A percentile compares a stretch with the other conserved stretches of the same genome.
Evolutionary conservation across 805 yeast species (phyloP).

Genomic region (Cyberlindnera suaveolens): DNA sequence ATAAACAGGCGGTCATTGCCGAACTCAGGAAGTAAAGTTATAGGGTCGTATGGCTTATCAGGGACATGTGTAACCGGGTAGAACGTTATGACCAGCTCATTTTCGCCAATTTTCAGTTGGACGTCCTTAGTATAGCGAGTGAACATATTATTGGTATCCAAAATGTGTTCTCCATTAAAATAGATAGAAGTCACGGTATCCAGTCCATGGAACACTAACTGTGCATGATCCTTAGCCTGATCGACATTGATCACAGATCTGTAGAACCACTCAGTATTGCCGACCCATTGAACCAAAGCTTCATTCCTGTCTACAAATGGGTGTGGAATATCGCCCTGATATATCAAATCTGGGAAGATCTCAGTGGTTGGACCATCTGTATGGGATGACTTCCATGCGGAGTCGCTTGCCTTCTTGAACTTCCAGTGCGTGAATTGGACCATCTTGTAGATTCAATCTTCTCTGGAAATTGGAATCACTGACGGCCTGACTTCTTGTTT

Average conservation of each 20-base stretch:
- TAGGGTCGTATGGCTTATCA: slow-evolving; percentile 24
- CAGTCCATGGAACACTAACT: slow-evolving; percentile 24
- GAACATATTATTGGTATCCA: slow-evolving; percentile 40
- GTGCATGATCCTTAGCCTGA: too few relatives aligned
- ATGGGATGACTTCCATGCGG: slow-evolving; percentile 8
- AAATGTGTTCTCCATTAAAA: slow-evolving; percentile 32
- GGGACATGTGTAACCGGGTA: slow-evolving; percentile 31
- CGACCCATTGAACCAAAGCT: slow-evolving; percentile 43
- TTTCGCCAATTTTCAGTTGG: slow-evolving; percentile 11
- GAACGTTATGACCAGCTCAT: slow-evolving; percentile 32
- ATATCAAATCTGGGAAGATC: slow-evolving; percentile 37
- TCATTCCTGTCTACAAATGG: slow-evolving; percentile 42
- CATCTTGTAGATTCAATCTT: not conserved
- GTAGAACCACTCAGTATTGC: slow-evolving; percentile 45
- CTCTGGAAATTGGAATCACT: too few relatives aligned
- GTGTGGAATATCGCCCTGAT: slow-evolving; percentile 34
- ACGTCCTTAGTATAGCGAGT: slow-evolving; percentile 28
- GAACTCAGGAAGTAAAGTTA: slow-evolving; percentile 30
- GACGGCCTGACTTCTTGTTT: too few relatives aligned
- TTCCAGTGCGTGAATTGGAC: slow-evolving; percentile 9
- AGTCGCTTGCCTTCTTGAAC: slow-evolving; percentile 3
- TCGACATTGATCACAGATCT: slow-evolving; percentile 7
- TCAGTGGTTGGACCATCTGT: slow-evolving; percentile 20
- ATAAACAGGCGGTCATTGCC: slow-evolving; percentile 31
- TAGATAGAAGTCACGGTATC: slow-evolving; percentile 18